Conservation (phyloP, 148 eudicot species). For the Rhododendron henanense region DNA sequence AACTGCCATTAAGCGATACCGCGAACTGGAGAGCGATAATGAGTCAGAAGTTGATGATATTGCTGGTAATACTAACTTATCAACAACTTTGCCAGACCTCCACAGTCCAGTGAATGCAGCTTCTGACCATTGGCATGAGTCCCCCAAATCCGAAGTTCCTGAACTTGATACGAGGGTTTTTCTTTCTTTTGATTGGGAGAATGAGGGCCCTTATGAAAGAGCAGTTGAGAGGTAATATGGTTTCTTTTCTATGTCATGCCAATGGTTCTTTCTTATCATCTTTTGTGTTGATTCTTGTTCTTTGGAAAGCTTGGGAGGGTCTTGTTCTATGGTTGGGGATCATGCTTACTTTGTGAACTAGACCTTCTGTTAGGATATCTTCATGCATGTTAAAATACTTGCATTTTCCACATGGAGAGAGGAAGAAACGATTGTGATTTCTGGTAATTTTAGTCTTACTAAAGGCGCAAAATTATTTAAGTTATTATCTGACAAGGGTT, state of each 20-base stretch:
- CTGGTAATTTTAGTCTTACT: background rate
- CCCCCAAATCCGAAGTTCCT: constrained; percentile 42
- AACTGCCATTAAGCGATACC: constrained; percentile 59
- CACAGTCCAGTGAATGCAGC: constrained; percentile 32
- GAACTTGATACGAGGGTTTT: constrained; percentile 54
- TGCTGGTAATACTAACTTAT: constrained; percentile 33
- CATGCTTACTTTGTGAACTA: background rate
- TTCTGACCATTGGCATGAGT: constrained; percentile 48
- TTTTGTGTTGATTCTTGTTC: background rate
- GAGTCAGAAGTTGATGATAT: constrained; percentile 76
- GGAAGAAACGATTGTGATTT: background rate
- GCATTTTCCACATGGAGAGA: background rate
- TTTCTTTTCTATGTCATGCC: background rate
- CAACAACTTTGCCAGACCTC: constrained; percentile 37
- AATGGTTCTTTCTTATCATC: background rate
- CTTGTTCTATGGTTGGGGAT: background rate
- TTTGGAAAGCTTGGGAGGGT: background rate
- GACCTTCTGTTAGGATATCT: background rate
- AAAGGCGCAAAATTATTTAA: background rate
- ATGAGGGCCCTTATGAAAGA: constrained; percentile 87
- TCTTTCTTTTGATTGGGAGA: constrained; percentile 94
- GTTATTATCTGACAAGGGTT: background rate
- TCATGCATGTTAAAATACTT: background rate
- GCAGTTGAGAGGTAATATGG: constrained; percentile 75
- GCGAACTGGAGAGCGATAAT: constrained; percentile 70